Conservation (phyloP, 1,139 yeast species). For the Pichia sp. region DNA sequence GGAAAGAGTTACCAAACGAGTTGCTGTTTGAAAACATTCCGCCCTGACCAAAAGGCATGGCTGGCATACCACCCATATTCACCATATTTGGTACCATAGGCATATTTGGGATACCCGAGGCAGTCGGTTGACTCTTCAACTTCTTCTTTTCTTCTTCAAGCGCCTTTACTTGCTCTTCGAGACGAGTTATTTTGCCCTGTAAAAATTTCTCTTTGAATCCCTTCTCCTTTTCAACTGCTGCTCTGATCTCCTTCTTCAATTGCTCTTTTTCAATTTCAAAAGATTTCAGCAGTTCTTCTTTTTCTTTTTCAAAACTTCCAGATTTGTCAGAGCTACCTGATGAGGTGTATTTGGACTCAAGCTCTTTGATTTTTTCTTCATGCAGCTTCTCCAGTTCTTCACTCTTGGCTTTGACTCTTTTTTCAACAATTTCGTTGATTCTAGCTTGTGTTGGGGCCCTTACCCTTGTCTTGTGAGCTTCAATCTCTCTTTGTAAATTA, state of each 20-base stretch:
- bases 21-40: neutral
- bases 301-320: slow-evolving; percentile 12
- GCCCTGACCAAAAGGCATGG: slow-evolving; percentile 6
- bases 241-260: slow-evolving; percentile 26
- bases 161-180: slow-evolving; percentile 23
- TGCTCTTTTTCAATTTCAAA: slow-evolving; percentile 30
- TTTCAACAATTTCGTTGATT: slow-evolving; percentile 32
- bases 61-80: slow-evolving; percentile 8
- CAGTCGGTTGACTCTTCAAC: neutral
- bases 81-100: slow-evolving; percentile 8
- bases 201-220: slow-evolving; percentile 31
- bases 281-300: slow-evolving; percentile 17
- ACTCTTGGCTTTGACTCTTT: slow-evolving; percentile 29
- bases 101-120: neutral
- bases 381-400: slow-evolving; percentile 30
- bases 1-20: neutral
- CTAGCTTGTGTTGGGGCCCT: slow-evolving; percentile 32
- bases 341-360: slow-evolving; percentile 15
- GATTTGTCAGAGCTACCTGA: neutral
- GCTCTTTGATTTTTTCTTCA: slow-evolving; percentile 22
- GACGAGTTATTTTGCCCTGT: slow-evolving; percentile 21
- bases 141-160: slow-evolving; percentile 18
- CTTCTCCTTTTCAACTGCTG: slow-evolving; percentile 30
- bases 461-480: slow-evolving; percentile 28
- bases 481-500: slow-evolving; percentile 23